A percentile compares a stretch with the other conserved stretches of the same genome.
These are phyloP conservation scores for Nicotiana otophora DNA, from an alignment of 257 asterid species.

Conservation along the genomic window DNA sequence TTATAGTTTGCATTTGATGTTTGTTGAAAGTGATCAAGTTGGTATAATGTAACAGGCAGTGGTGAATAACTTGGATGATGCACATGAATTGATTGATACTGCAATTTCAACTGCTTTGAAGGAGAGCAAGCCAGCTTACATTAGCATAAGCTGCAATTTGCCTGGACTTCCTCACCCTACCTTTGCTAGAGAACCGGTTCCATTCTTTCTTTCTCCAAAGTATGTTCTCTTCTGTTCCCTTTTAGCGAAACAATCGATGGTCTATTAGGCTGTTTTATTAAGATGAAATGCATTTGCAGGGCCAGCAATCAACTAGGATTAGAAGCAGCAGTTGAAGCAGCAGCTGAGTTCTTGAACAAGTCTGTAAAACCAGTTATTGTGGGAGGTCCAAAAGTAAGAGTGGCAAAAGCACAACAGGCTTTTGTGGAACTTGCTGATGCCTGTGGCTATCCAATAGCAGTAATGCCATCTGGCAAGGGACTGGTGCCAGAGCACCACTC, in stretches of 20 bases:
- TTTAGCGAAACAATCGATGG: not conserved
- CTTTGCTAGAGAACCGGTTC: constrained; percentile 31
- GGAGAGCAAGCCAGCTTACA: constrained; percentile 31
- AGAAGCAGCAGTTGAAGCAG: constrained; percentile 32
- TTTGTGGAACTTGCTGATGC: constrained; percentile 28
- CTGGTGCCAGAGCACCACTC: constrained; percentile 30
- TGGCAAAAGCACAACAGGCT: constrained; percentile 23
- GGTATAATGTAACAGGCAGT: constrained; percentile 23
- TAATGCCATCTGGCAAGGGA: constrained; percentile 34
- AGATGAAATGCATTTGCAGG: constrained; percentile 14
- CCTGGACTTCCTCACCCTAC: constrained; percentile 28
- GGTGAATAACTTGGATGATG: constrained; percentile 19
- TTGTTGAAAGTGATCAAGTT: not conserved
- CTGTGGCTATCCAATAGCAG: constrained; percentile 23
- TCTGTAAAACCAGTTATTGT: constrained; percentile 28
- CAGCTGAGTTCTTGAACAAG: constrained; percentile 27
- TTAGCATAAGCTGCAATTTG: constrained; percentile 29
- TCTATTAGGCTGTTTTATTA: not conserved
- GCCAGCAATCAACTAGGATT: constrained; percentile 27
- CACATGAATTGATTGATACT: constrained; percentile 31
- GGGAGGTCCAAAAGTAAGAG: constrained; percentile 30
- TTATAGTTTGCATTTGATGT: not conserved
- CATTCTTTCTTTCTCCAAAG: constrained; percentile 27
- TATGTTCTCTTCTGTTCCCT: not conserved
- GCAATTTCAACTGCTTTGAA: constrained; percentile 34